Percentiles rank a stretch among this genome's conserved stretches.
These are phyloP conservation scores for Talaromyces sp. DNA, from an alignment of 2,329 filamentous ascomycete species.

Conservation along the genomic window DNA sequence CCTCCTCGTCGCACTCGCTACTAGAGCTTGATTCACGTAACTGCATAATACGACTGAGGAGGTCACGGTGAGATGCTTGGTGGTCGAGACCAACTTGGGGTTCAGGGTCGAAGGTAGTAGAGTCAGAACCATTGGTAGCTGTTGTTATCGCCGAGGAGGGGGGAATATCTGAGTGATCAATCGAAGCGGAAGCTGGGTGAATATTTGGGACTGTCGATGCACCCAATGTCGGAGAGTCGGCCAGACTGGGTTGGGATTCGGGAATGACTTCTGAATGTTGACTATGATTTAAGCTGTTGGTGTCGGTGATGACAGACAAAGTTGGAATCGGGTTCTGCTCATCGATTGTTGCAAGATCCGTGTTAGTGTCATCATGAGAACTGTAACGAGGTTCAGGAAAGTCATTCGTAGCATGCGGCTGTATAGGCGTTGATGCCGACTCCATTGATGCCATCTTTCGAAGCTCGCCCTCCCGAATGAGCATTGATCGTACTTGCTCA, in stretches of 20 bases:
- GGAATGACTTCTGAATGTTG: neutral
- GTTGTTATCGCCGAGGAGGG: conserved; percentile 62
- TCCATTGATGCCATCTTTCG: conserved; percentile 20
- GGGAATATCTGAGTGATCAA: conserved; percentile 41
- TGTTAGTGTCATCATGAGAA: neutral
- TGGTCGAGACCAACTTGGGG: conserved; percentile 58
- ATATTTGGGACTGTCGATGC: conserved; percentile 9
- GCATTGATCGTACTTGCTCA: conserved; percentile 46
- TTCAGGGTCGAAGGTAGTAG: conserved; percentile 64
- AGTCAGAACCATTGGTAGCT: conserved; percentile 59
- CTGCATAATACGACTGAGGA: conserved; percentile 49
- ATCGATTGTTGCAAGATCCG: neutral
- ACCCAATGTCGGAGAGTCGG: conserved; percentile 47
- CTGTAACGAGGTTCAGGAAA: neutral
- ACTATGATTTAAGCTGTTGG: neutral
- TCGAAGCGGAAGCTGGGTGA: conserved; percentile 20
- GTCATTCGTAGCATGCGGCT: neutral
- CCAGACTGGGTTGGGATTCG: neutral
- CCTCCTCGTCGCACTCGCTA: conserved; percentile 39
- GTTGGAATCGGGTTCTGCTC: neutral
- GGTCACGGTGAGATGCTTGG: conserved; percentile 37
- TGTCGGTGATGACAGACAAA: conserved; percentile 13
- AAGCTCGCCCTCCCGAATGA: conserved; percentile 25
- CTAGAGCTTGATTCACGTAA: conserved; percentile 47
- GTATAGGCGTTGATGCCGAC: conserved; percentile 13